Percentiles rank a stretch among this genome's conserved stretches.
phyloP scores from a whole-genome alignment of 1,284 basidiomycete genomes.

The Ganoderma boninense region DNA sequence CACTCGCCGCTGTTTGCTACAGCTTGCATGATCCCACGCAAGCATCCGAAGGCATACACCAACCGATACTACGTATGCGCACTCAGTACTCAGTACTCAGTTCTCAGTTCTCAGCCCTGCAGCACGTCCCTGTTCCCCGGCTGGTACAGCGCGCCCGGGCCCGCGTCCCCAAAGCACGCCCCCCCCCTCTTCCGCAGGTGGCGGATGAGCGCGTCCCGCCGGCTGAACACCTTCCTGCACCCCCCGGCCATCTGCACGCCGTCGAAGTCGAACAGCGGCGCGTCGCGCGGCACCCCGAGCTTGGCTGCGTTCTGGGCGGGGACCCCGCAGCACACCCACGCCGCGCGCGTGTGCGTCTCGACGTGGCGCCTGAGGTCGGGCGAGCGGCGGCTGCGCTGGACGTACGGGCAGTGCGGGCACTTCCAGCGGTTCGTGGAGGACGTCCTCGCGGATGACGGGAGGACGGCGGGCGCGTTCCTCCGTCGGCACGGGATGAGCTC shows the following conservation, averaged over 20 bases:
- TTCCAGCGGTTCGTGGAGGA: slow-evolving; percentile 5
- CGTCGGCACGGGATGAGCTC: background rate
- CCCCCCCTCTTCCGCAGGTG: slow-evolving; percentile 58
- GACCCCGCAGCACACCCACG: slow-evolving; percentile 19
- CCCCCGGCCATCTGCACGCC: slow-evolving; percentile 44
- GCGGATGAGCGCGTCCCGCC: slow-evolving; percentile 62
- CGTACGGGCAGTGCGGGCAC: slow-evolving; percentile 25
- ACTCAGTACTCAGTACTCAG: too few species aligned
- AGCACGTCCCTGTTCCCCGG: background rate
- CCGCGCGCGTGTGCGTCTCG: slow-evolving; percentile 54
- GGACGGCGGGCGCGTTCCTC: background rate
- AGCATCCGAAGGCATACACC: background rate
- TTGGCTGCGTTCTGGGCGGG: background rate
- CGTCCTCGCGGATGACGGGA: background rate
- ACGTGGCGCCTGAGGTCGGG: slow-evolving; percentile 65
- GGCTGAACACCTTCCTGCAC: slow-evolving; percentile 59
- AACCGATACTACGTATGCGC: background rate
- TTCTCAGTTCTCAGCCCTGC: background rate
- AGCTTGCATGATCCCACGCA: background rate
- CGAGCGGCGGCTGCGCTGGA: slow-evolving; percentile 51
- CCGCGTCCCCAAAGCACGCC: slow-evolving; percentile 46
- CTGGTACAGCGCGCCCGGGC: slow-evolving; percentile 11
- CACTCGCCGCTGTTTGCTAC: background rate
- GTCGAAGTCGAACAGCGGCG: slow-evolving; percentile 31
- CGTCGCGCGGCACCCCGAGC: background rate